Base-by-base conservation (phyloP, 1,284 basidiomycete genomes). In the Cronartium quercuum region DNA sequence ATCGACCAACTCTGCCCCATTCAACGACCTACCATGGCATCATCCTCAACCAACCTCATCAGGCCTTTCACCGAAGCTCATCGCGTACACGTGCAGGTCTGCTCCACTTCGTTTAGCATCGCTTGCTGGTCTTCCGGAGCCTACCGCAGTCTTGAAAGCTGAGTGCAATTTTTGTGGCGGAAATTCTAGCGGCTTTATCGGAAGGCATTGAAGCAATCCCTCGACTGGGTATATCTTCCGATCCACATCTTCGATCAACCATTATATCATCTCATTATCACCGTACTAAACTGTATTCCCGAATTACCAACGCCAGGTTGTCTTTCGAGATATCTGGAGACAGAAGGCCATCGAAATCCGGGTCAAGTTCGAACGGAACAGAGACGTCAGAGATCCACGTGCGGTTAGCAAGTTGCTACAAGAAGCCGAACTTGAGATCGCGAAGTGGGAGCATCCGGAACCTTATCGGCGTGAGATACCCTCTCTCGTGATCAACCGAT, bases 381-480 rank as follows among this genome's bases (percentile, higher is more conserved):
- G 80, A 47, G 70, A 80, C 67, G 78, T 81, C n/a, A 76, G 76
- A 66, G 80, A 81, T 76, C 80, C 80, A 63, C 70, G 80, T 55
- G 79, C 79, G 1, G 79, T 81, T 55, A 78, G 79, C 21, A 77
- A 77, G 15, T 55, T 81, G 34, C 69, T 81, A 21, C 75, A 76
- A 65, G 76, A 81, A 61, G 79, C 78, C 3, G 79, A 81, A 76
- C 73, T 78, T 44, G 76, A 80, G 61, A 76, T 80, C 0, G 75
- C 77, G 37, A 76, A 75, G 51, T 68, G 68, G 47, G 42, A 73
- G 24, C 80, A 81, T 75, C 80, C 80, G 40, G 80, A 81, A 75
- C 80, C 80, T 10, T 80, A 80, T 76, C 73, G 78, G 65, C 78
- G 80, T 81, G 62, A 66, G 79, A 76, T 2, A 18, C n/a, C n/a